Base-by-base conservation (phyloP, 805 yeast species). In the Candida sanyiensis region DNA sequence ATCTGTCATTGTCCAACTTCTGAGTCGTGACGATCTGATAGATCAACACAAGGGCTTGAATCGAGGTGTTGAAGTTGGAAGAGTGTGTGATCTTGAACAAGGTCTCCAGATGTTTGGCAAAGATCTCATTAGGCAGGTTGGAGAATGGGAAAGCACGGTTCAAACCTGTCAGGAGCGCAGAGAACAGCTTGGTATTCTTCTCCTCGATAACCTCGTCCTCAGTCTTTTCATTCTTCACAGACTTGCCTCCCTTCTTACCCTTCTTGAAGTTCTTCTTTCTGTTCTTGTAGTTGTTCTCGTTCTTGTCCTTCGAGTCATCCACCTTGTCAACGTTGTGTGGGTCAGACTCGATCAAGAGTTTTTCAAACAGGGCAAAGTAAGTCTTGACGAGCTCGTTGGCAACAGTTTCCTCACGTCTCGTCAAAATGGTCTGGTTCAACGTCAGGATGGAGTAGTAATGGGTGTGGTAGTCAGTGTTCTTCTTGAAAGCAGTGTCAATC, bases 131-230 rank as follows among this genome's bases (percentile, higher is more conserved):
- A 13, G 87, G 80, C 39, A 93, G 67, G 46, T 77, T 72, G 2
- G 95, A 79, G 58, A 85, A 93, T 39, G 97, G 97, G 70, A 86
- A 90, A 1, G 97, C 89, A 64, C 98, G 83, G 59, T 93, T 93
- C 42, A 93, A 74, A 50, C 98, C 98, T 1, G 98, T 87, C 48
- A 93, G 73, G 40, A 93, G 72, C 12, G 96, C 96, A 21, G 96
- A 80, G 51, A 90, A 86, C 50, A 90, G 63, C 53, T 84, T 85
- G 31, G 94, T 73, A 52, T 80, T 83, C 51, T 81, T 85, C 58
- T 93, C 97, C 54, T 87, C 85, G 17, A 66, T 44, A 1, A 81
- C 62, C 49, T 83, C 90, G 30, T 63, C 64, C 45, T 78, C 84
- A 10, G 80, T 67, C 58, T 80, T 82, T 33, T 66, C 80, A 37